Percentiles rank a stretch among this genome's conserved stretches.
phyloP scores from a whole-genome alignment of 1,284 basidiomycete species.

The Ceratobasidium theobromae region DNA sequence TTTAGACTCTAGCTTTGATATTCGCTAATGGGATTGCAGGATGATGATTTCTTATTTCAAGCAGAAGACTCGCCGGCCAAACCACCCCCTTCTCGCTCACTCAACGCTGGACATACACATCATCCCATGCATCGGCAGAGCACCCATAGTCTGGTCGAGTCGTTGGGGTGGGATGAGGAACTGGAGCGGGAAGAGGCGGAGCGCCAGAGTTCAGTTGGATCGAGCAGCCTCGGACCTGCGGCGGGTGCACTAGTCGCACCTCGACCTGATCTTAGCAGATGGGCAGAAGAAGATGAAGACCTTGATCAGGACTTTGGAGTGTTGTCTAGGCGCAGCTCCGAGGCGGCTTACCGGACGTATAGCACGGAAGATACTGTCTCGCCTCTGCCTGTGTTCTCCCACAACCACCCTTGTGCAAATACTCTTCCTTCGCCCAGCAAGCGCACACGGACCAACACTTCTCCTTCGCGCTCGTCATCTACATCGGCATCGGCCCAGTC shows the following conservation, averaged over 20 bases:
- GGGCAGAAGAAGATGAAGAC: slow-evolving; percentile 23
- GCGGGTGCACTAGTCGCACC: background rate
- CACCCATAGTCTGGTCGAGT: slow-evolving; percentile 5
- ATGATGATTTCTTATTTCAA: slow-evolving; percentile 31
- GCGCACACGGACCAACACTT: slow-evolving; percentile 3
- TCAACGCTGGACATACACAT: background rate
- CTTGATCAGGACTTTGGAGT: slow-evolving; percentile 23
- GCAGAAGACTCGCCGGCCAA: slow-evolving; percentile 27
- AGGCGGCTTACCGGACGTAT: too few relatives aligned
- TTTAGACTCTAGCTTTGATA: background rate
- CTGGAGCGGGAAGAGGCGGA: slow-evolving; percentile 28
- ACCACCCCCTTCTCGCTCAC: slow-evolving; percentile 6
- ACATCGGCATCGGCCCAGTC: slow-evolving; percentile 12
- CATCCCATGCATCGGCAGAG: slow-evolving; percentile 14
- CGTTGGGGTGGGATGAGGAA: slow-evolving; percentile 25
- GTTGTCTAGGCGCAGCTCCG: background rate
- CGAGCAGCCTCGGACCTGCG: slow-evolving; percentile 13
- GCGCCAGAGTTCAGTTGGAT: slow-evolving; percentile 22
- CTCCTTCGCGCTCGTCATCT: slow-evolving; percentile 14
- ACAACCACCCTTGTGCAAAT: background rate
- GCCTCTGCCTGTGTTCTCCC: slow-evolving; percentile 16
- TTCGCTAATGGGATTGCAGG: slow-evolving; percentile 8
- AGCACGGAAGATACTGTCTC: slow-evolving; percentile 13
- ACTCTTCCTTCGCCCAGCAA: slow-evolving; percentile 12
- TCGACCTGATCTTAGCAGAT: slow-evolving; percentile 2